phyloP scores from a whole-genome alignment of 2,329 filamentous ascomycete species.

The Penicillium decumbens region DNA sequence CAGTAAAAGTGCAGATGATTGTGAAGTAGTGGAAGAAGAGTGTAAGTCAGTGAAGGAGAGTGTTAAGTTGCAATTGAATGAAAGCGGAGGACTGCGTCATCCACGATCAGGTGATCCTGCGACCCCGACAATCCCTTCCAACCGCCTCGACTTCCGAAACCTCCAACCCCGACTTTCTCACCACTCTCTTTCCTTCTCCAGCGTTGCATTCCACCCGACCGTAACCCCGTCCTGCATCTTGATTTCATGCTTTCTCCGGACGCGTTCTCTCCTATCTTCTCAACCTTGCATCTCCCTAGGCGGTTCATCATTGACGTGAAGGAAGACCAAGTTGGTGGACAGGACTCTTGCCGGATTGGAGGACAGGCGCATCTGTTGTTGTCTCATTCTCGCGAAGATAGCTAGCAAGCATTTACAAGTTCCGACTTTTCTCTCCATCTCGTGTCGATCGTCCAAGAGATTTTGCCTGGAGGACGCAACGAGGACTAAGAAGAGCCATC shows the following conservation, averaged over 20 bases:
- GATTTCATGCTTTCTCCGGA: not conserved
- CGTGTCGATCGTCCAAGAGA: constrained; percentile 30
- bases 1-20: not conserved
- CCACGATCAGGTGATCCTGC: constrained; percentile 9
- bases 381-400: constrained; percentile 41
- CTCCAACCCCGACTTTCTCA: constrained; percentile 10
- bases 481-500: constrained; percentile 23
- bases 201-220: constrained; percentile 7
- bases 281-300: constrained; percentile 6
- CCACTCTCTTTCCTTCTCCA: not conserved
- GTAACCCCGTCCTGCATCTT: constrained; percentile 8
- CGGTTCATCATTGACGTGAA: constrained; percentile 12
- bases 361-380: constrained; percentile 35
- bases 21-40: not conserved
- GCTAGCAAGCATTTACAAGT: constrained; percentile 47
- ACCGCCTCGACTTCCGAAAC: constrained; percentile 1
- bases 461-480: constrained; percentile 22
- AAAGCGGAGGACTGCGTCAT: constrained; percentile 6
- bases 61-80: not conserved
- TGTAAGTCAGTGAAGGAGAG: not conserved
- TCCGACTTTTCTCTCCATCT: constrained; percentile 37
- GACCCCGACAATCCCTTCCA: constrained; percentile 13
- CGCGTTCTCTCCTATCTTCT: not conserved
- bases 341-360: constrained; percentile 29
- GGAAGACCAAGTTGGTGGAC: constrained; percentile 22